Evolutionary conservation across 257 asterid genomes (phyloP).

Genomic region (Solanum chiquidenum): DNA sequence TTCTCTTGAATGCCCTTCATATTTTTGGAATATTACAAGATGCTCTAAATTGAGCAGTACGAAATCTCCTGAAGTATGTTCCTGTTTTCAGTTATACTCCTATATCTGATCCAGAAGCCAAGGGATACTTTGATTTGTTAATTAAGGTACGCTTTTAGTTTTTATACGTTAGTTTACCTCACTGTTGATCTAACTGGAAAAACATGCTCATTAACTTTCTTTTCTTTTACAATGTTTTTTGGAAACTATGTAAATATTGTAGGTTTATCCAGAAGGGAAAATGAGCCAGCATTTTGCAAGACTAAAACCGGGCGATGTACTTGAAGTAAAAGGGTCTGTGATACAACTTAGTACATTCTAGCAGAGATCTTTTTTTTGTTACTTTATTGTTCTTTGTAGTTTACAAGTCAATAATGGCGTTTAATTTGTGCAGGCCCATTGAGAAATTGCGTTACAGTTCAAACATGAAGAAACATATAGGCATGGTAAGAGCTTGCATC

Average conservation of each 20-base stretch:
- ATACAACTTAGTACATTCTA: background rate
- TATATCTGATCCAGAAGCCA: constrained; percentile 77
- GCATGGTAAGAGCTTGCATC: constrained; percentile 64
- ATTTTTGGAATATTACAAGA: background rate
- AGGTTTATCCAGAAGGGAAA: constrained; percentile 97
- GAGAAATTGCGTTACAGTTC: constrained; percentile 80
- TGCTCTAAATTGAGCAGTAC: background rate
- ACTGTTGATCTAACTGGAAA: background rate
- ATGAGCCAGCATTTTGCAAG: constrained; percentile 97
- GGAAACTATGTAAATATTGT: constrained; percentile 4
- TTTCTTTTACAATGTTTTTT: background rate
- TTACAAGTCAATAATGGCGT: background rate
- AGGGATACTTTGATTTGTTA: constrained; percentile 83
- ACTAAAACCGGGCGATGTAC: constrained; percentile 86
- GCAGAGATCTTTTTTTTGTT: background rate
- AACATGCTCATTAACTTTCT: background rate
- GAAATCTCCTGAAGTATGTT: background rate
- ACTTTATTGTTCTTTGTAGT: background rate
- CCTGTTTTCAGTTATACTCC: constrained; percentile 83
- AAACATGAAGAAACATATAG: constrained; percentile 92
- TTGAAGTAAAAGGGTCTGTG: constrained; percentile 91
- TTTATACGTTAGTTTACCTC: background rate
- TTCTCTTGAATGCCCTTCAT: background rate
- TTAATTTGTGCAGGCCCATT: constrained; percentile 59
- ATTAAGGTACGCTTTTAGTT: constrained; percentile 55